Conservation (phyloP, 2,329 filamentous ascomycete genomes). For the Alternaria sp. region DNA sequence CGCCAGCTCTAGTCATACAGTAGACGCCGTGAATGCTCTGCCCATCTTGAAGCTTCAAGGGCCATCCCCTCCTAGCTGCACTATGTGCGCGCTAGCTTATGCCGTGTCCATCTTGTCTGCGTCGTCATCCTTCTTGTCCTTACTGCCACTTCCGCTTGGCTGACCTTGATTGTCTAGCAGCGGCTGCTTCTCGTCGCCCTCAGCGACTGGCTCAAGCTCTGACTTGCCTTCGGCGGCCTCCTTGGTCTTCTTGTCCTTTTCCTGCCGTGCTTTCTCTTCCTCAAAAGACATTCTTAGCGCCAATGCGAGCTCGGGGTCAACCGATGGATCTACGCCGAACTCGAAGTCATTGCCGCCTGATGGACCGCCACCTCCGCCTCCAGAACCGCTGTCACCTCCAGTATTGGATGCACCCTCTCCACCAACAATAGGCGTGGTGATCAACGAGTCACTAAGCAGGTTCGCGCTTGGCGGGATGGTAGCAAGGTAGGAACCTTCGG, state of each 20-base stretch:
- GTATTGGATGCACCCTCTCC: constrained; percentile 75
- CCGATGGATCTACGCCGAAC: constrained; percentile 88
- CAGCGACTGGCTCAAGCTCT: constrained; percentile 81
- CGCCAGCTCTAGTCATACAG: constrained; percentile 34
- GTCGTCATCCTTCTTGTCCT: constrained; percentile 62
- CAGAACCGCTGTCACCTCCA: constrained; percentile 61
- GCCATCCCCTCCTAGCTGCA: constrained; percentile 2
- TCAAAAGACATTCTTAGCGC: constrained; percentile 98
- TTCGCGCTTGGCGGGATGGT: constrained; percentile 91
- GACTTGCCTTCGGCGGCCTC: constrained; percentile 76
- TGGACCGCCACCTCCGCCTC: constrained; percentile 63
- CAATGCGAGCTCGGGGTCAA: constrained; percentile 93
- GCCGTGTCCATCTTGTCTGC: constrained; percentile 92
- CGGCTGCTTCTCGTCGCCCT: constrained; percentile 69
- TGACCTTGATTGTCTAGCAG: constrained; percentile 71
- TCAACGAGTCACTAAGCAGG: constrained; percentile 89
- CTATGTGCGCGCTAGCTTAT: constrained; percentile 53
- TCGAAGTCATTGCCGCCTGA: constrained; percentile 73
- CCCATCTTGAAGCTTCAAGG: constrained; percentile 20
- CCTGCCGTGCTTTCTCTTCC: constrained; percentile 93
- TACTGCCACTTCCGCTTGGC: constrained; percentile 67
- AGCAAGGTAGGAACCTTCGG: constrained; percentile 89
- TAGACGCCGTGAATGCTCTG: constrained; percentile 43
- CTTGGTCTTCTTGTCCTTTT: constrained; percentile 81
- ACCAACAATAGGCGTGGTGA: constrained; percentile 87